Evolutionary conservation across 805 yeast genomes (phyloP).

Genomic region (Candida sonorensis): DNA sequence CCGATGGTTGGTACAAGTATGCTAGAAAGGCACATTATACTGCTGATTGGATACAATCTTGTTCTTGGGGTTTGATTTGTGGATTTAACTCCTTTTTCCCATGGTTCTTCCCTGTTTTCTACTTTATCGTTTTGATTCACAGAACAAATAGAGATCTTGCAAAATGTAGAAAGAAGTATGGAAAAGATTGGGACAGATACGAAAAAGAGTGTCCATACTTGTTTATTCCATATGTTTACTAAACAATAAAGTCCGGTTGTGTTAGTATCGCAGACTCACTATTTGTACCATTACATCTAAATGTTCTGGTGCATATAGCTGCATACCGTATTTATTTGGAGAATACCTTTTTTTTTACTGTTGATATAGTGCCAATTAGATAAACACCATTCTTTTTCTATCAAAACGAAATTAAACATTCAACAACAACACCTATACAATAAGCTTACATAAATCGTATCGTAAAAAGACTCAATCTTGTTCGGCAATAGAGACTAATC

Average conservation of each 20-base stretch:
- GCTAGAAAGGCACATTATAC: constrained; percentile 96
- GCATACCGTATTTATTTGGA: no score
- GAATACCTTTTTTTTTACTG: no score
- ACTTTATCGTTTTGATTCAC: constrained; percentile 79
- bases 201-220: constrained; percentile 82
- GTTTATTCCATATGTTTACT: constrained; percentile 83
- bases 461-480: no score
- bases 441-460: no score
- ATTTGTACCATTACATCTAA: not conserved
- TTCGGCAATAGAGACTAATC: constrained; percentile 92
- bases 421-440: no score
- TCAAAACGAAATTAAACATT: no score
- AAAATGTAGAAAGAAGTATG: constrained; percentile 83
- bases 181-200: constrained; percentile 89
- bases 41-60: constrained; percentile 83
- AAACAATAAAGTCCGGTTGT: constrained; percentile 6
- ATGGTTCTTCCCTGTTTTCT: constrained; percentile 93
- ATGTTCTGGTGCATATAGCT: no score
- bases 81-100: constrained; percentile 87
- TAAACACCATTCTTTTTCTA: no score
- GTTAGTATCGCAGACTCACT: not conserved
- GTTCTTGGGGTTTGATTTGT: constrained; percentile 88
- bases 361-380: no score
- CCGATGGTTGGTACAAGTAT: constrained; percentile 91
- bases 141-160: constrained; percentile 83